Evolutionary conservation across 139 green algal species (phyloP), one percentile per base, ranked within the genome.

Genomic region (Mychonastes homosphaera): DNA sequence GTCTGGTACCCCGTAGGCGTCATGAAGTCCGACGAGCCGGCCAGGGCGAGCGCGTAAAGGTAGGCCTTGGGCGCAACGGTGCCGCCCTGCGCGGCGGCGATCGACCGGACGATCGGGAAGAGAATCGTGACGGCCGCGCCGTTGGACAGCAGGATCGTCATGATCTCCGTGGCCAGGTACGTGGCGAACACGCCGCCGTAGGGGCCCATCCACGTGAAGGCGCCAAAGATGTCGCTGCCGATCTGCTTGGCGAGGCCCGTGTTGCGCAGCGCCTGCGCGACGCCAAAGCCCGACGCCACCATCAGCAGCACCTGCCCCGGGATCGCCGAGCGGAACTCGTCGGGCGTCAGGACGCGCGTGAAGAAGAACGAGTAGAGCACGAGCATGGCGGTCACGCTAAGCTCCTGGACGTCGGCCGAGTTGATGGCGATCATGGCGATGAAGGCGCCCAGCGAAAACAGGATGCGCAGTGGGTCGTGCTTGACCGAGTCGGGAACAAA

Each of bases 1-100:
- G 77, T 86, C 67, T 88, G 81, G 74, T 88, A 88, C 34, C 76
- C 76, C 58, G 84, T 82, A 30, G 69, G 72, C n/a, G 49, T 73
- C 54, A 67, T 68, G 63, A 85, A 88, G n/a, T 72, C 69, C 2
- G 74, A 70, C 13, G 54, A 75, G 36, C 74, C 80, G 5, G 62
- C 81, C 49, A 83, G 56, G 73, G 81, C 81, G 26, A 70, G 33
- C 3, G 56, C 53, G 46, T 64, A 70, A 15, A 65, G 58, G 18
- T 45, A 35, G 16, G 50, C 53, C 53, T 58, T 70, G 63, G 29
- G 52, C 16, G 30, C 30, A 16, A 35, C 9, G 52, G 44, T 33
- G 18, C 16, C 30, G 39, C 29, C 3, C 23, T 28, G 44, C 5
- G 5, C 3, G 15, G 8, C 12, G 1, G 58, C 45, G 27, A 65